Evolutionary conservation across 495 filamentous ascomycete genomes (phyloP).

Genomic region (Penicillium goetzii): DNA sequence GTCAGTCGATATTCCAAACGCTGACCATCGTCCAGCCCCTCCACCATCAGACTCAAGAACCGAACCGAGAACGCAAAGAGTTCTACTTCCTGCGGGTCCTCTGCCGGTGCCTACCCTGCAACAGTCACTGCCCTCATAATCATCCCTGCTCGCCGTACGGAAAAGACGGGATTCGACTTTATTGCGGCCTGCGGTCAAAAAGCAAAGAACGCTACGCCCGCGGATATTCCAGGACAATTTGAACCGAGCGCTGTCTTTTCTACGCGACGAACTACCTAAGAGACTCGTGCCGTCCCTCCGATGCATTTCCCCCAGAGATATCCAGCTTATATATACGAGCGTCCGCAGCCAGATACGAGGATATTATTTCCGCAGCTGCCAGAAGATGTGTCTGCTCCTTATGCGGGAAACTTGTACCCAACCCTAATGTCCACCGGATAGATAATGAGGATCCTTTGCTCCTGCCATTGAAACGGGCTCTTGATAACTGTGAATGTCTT

Average conservation of each 20-base stretch:
- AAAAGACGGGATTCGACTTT: too few species aligned
- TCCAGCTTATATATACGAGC: neutral
- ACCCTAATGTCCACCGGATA: neutral
- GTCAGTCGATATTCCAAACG: neutral
- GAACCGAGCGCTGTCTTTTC: neutral
- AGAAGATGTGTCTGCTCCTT: neutral
- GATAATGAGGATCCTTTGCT: conserved; percentile 2
- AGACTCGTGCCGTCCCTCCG: neutral
- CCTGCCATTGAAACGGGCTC: neutral
- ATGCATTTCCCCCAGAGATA: neutral
- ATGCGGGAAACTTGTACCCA: neutral
- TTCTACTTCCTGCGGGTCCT: neutral
- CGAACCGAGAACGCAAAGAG: neutral
- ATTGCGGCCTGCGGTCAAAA: too few species aligned
- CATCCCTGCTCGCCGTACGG: too few species aligned
- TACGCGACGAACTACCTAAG: neutral
- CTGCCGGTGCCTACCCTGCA: neutral
- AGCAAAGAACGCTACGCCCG: too few species aligned
- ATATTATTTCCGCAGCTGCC: neutral
- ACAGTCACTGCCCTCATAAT: too few species aligned
- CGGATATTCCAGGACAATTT: neutral
- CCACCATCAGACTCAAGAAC: neutral
- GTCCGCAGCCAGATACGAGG: neutral
- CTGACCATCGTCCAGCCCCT: neutral
- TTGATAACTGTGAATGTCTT: neutral